phyloP scores from a whole-genome alignment of 176 grass and related monocot species.

The Avena atlantica region DNA sequence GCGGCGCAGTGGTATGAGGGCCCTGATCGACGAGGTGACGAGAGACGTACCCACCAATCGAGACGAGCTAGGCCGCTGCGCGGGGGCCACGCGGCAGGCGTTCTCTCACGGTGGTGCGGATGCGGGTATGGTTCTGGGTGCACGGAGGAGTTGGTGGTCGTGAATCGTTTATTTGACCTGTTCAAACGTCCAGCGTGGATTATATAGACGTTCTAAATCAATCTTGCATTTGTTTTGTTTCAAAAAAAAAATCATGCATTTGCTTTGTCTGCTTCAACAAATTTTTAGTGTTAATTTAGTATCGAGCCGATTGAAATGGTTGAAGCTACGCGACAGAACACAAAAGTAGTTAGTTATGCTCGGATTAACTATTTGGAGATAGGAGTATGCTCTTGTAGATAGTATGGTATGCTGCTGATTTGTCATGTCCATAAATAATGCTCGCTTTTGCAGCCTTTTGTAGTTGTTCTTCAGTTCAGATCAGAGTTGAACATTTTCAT shows the following conservation, averaged over 20 bases:
- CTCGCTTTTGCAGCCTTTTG: not conserved
- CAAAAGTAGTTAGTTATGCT: not conserved
- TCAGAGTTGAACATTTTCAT: not conserved
- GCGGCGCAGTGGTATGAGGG: conserved; percentile 37
- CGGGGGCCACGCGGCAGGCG: not conserved
- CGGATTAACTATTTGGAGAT: not conserved
- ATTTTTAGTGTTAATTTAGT: not conserved
- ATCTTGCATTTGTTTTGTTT: too few species aligned
- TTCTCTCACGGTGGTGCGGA: not conserved
- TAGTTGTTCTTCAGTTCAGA: not conserved
- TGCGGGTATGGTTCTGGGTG: conserved; percentile 45
- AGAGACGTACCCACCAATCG: conserved; percentile 30
- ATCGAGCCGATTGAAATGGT: not conserved
- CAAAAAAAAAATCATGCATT: not conserved
- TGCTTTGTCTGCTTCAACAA: not conserved
- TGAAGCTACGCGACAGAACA: not conserved
- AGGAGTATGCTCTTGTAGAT: not conserved
- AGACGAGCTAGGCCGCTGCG: not conserved
- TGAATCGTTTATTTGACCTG: conserved; percentile 65
- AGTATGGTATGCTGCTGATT: not conserved
- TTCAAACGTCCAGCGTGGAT: conserved; percentile 43
- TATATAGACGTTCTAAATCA: not conserved
- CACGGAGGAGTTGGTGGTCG: conserved; percentile 32
- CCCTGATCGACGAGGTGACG: not conserved
- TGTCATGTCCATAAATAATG: not conserved